Evolutionary conservation across 1,284 basidiomycete genomes (phyloP), one percentile per base, ranked within the genome.

Genomic region (Leccinum insolens): DNA sequence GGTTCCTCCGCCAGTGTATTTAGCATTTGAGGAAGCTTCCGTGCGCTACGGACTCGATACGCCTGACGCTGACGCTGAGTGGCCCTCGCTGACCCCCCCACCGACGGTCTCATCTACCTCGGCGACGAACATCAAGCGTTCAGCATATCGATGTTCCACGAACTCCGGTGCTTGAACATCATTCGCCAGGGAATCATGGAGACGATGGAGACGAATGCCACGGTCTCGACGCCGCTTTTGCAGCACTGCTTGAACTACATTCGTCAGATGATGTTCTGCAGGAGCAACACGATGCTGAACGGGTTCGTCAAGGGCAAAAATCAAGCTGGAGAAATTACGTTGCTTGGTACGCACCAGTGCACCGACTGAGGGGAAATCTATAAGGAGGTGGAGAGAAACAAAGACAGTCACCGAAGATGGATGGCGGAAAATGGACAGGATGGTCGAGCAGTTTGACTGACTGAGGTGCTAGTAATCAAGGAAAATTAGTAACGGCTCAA

Each of bases 81-180:
- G 64, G 64, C 55, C 61, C 5, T 65, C 61, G 3, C 64, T 55
- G 17, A 49, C 46, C 64, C 64, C 15, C 11, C 31, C 31, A 34
- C 34, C 46, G 49, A 57, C 11, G 65, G 65, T 8, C 49, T 66
- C n/a, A 31, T 66, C 22, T 66, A 66, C 14, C 28, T 44, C 8
- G 65, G 62, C 5, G 62, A 65, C 37, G 31, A 66, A 20, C 49
- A 57, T 14, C 37, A 46, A 12, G n/a, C 12, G 3, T 65, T 55
- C 37, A 65, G 65, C 8, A 66, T 66, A 66, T 66, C 62, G 37
- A 66, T 65, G 65, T 66, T 25, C 37, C 62, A 65, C 49, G 65
- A 65, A 31, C 65, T 65, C 11, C 62, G 65, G 5, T 66, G 65
- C 37, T 57, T 64, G 49, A 57, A 65, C 9, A 22, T 66, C 22